Base-by-base conservation (phyloP, 1,284 basidiomycete genomes). In the Hortiboletus rubellus region DNA sequence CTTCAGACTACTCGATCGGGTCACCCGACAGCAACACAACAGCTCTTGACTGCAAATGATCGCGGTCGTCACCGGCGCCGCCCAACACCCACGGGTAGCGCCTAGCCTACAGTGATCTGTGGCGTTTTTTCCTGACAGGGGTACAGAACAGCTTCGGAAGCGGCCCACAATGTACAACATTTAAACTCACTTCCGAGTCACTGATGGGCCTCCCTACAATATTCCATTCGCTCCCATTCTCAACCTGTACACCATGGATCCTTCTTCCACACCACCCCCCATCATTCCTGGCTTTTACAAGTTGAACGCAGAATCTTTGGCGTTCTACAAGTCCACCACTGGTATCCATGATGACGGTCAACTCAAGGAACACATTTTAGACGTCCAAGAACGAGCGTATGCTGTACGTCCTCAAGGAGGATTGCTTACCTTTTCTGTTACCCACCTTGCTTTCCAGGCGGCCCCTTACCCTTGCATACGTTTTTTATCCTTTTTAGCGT, bases 301-400 rank as follows among this genome's bases (percentile, higher is more conserved):
- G 14, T 15, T 62, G 31, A 44, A 49, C 51, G 4, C 59, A 1
- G 55, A 60, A 11, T 64, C 68, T n/a, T 45, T 50, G 1, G 27
- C 22, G 10, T 67, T 75, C 54, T 67, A 68, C 54, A 69, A 67
- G 50, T 50, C 54, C 36, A 48, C 52, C 34, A 70, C 72, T 5
- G 63, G 65, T 10, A 69, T 76, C 24, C 40, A 58, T 1, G 63
- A 68, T 33, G 62, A 64, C 2, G 70, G 74, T 5, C 70, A 70
- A 49, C 66, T 82, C 52, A 82, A 73, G 65, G 54, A 70, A 48
- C 73, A 75, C 46, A 68, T 75, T 31, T 47, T 69, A 7, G 52
- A 38, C 18, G 60, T 75, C 10, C 74, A 72, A 49, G 57, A 51
- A 36, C 63, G 66, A 54, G 73, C 72, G 10, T 74, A 64, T 50